Conservation (phyloP, 2,329 filamentous ascomycete species). For the Rhinocladiella similis region DNA sequence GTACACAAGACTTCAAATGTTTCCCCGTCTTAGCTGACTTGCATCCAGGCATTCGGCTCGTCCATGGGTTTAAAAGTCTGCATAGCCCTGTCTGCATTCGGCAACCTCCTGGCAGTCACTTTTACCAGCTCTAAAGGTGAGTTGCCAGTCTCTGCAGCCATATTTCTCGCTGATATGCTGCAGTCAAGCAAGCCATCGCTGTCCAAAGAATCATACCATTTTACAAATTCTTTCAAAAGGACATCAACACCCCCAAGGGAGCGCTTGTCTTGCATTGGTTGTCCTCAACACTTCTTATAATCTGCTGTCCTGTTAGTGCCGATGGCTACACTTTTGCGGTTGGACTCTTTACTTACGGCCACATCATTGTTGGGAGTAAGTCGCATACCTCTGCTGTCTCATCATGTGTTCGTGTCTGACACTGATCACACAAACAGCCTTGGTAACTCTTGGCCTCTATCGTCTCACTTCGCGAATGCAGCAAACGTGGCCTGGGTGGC, state of each 20-base stretch:
- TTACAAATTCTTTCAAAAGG: not conserved
- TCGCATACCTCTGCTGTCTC: not conserved
- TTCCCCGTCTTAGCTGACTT: not conserved
- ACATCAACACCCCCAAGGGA: not conserved
- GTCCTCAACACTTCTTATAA: not conserved
- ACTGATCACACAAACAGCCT: not conserved
- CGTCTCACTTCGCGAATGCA: not conserved
- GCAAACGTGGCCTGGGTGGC: not conserved
- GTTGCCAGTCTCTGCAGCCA: not conserved
- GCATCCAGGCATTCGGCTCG: not conserved
- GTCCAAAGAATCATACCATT: not conserved
- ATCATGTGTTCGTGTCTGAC: not conserved
- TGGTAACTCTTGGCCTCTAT: not conserved
- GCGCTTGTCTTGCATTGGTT: not conserved
- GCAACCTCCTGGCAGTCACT: not conserved
- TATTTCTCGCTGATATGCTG: not conserved
- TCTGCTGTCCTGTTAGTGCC: not conserved
- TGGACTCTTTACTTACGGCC: not conserved
- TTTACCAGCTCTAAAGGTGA: not conserved
- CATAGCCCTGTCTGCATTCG: not conserved
- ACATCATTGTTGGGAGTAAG: not conserved
- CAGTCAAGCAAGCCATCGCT: not conserved
- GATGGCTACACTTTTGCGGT: not conserved
- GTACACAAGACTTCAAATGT: not conserved
- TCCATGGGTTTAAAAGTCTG: not conserved